Conservation (phyloP, 1,139 yeast genomes). For the Neolecta irregularis region DNA sequence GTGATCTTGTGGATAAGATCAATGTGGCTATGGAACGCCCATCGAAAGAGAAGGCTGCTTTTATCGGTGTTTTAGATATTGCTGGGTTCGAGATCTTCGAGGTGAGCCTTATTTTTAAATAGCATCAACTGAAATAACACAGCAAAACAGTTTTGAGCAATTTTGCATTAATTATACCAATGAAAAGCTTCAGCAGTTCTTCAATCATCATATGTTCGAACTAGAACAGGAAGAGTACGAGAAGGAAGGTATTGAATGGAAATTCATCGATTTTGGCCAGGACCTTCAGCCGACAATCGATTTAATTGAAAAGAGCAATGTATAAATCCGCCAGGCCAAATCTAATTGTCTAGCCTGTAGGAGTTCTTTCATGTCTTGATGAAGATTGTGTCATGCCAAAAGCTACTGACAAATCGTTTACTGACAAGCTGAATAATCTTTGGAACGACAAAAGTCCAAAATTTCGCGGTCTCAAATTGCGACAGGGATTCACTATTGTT, state of each 20-base stretch:
- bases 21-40: constrained; percentile 46
- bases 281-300: constrained; percentile 92
- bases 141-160: constrained; percentile 80
- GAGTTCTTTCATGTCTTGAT: constrained; percentile 75
- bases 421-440: constrained; percentile 55
- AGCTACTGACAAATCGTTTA: constrained; percentile 67
- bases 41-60: constrained; percentile 31
- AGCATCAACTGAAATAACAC: not conserved
- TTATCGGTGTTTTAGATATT: constrained; percentile 87
- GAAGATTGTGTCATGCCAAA: constrained; percentile 95
- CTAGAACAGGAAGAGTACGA: constrained; percentile 91
- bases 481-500: constrained; percentile 49
- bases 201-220: constrained; percentile 94
- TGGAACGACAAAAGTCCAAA: constrained; percentile 47
- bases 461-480: constrained; percentile 49
- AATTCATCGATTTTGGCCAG: constrained; percentile 90
- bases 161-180: constrained; percentile 92
- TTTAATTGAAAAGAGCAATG: constrained; percentile 51
- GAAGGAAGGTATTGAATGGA: constrained; percentile 90
- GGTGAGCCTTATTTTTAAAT: not conserved
- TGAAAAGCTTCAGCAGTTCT: constrained; percentile 89
- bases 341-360: constrained; percentile 39
- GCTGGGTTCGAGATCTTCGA: constrained; percentile 96
- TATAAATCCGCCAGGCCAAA: constrained; percentile 3
- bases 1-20: constrained; percentile 58